These are phyloP conservation scores for Hypholoma sublateritium DNA, from an alignment of 768 basidiomycete genomes.

Conservation along the genomic window DNA sequence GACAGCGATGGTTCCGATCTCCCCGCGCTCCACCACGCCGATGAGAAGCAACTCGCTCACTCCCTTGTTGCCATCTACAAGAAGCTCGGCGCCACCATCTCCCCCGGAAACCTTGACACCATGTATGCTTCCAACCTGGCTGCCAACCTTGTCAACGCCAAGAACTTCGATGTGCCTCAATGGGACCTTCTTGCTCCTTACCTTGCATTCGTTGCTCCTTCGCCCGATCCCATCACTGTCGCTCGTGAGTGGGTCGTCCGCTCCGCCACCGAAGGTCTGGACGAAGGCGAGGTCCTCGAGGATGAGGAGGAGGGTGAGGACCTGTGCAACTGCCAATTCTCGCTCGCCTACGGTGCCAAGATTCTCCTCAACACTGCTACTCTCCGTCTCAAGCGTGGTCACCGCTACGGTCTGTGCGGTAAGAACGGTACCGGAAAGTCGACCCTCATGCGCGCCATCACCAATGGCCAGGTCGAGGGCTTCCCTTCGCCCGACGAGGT, in stretches of 20 bases:
- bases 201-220: slow-evolving; percentile 63
- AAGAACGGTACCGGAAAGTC: slow-evolving; percentile 99
- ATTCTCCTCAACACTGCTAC: slow-evolving; percentile 95
- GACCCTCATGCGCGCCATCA: slow-evolving; percentile 90
- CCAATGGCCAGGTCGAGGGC: slow-evolving; percentile 95
- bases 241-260: slow-evolving; percentile 88
- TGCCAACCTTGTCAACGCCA: slow-evolving; percentile 82
- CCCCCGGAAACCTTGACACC: slow-evolving; percentile 54
- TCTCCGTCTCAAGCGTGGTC: slow-evolving; percentile 96
- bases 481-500: slow-evolving; percentile 98
- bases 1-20: slow-evolving; percentile 89
- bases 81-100: slow-evolving; percentile 69
- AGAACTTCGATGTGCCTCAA: slow-evolving; percentile 88
- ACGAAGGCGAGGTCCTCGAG: slow-evolving; percentile 65
- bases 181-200: slow-evolving; percentile 85
- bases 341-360: slow-evolving; percentile 98
- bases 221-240: slow-evolving; percentile 66
- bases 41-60: slow-evolving; percentile 63
- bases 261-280: slow-evolving; percentile 77
- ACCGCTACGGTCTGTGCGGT: slow-evolving; percentile 98
- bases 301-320: slow-evolving; percentile 99
- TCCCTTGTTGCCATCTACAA: slow-evolving; percentile 79
- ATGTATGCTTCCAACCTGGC: slow-evolving; percentile 80
- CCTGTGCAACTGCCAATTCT: slow-evolving; percentile 98
- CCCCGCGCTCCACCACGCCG: slow-evolving; percentile 78